These are phyloP conservation scores for Lenwebbia sp. DNA, from an alignment of 345 rosid genomes.

Conservation along the genomic window DNA sequence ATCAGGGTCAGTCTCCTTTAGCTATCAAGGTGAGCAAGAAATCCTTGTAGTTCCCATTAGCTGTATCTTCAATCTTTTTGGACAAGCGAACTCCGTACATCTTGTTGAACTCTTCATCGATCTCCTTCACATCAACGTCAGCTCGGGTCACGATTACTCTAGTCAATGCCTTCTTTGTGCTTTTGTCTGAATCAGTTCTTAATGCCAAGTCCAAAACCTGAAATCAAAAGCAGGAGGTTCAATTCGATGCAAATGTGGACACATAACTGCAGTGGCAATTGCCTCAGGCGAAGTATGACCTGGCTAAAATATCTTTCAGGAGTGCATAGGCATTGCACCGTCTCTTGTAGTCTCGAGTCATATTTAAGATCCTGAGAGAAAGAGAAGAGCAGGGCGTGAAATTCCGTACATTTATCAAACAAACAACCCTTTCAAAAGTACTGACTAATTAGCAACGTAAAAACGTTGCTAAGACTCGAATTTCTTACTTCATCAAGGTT, in stretches of 20 bases:
- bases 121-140: slow-evolving; percentile 50
- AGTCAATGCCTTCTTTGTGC: slow-evolving; percentile 48
- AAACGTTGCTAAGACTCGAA: too few relatives aligned
- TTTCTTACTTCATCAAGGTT: slow-evolving; percentile 37
- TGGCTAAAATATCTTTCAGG: slow-evolving; percentile 59
- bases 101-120: slow-evolving; percentile 28
- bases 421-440: not conserved
- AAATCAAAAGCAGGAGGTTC: not conserved
- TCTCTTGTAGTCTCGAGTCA: slow-evolving; percentile 26
- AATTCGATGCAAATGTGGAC: not conserved
- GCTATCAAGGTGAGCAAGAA: slow-evolving; percentile 46
- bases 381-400: not conserved
- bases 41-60: slow-evolving; percentile 78
- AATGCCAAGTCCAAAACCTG: slow-evolving; percentile 59
- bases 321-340: slow-evolving; percentile 52
- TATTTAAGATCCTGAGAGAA: slow-evolving; percentile 36
- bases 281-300: slow-evolving; percentile 15
- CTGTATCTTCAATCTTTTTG: slow-evolving; percentile 32
- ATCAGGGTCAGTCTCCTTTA: slow-evolving; percentile 22
- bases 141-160: slow-evolving; percentile 70
- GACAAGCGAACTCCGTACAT: slow-evolving; percentile 34
- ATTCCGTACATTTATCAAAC: not conserved
- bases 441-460: too few relatives aligned
- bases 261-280: not conserved
- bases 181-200: slow-evolving; percentile 34